Evolutionary conservation across 2,329 filamentous ascomycete species (phyloP).

Genomic region (Westerdykella sp.): DNA sequence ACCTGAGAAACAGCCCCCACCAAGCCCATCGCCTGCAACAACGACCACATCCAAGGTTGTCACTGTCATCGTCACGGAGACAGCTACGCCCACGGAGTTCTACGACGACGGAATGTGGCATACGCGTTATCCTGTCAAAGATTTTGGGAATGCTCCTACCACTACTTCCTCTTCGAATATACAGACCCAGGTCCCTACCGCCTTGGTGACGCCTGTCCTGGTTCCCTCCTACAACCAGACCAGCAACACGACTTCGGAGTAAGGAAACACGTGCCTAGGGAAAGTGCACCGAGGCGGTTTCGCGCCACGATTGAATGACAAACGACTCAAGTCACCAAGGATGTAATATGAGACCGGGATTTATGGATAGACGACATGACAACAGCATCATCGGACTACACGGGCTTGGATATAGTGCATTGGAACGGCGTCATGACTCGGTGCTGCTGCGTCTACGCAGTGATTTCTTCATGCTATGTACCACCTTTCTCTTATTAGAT

Average conservation of each 20-base stretch:
- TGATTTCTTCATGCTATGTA: neutral
- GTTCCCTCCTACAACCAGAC: constrained; percentile 7
- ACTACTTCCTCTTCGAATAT: constrained; percentile 1
- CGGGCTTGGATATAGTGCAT: neutral
- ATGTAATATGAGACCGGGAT: neutral
- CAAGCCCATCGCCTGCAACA: constrained; percentile 8
- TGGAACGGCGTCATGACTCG: neutral
- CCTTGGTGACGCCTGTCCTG: constrained; percentile 3
- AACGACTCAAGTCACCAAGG: neutral
- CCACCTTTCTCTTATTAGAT: neutral
- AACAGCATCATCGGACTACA: neutral
- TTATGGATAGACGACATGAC: neutral
- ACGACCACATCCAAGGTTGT: constrained; percentile 20
- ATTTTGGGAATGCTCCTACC: constrained; percentile 14
- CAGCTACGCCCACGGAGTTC: constrained; percentile 29
- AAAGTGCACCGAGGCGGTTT: too few species aligned
- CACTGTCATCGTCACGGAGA: constrained; percentile 24
- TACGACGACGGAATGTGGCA: constrained; percentile 45
- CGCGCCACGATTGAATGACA: neutral
- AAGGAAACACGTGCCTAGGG: too few species aligned
- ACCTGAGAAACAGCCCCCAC: constrained; percentile 3
- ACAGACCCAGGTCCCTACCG: neutral
- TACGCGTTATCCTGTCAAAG: constrained; percentile 38
- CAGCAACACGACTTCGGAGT: too few species aligned
- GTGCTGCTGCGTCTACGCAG: neutral